phyloP scores from a whole-genome alignment of 2,329 filamentous ascomycete genomes.

The Calonectria pteridis region DNA sequence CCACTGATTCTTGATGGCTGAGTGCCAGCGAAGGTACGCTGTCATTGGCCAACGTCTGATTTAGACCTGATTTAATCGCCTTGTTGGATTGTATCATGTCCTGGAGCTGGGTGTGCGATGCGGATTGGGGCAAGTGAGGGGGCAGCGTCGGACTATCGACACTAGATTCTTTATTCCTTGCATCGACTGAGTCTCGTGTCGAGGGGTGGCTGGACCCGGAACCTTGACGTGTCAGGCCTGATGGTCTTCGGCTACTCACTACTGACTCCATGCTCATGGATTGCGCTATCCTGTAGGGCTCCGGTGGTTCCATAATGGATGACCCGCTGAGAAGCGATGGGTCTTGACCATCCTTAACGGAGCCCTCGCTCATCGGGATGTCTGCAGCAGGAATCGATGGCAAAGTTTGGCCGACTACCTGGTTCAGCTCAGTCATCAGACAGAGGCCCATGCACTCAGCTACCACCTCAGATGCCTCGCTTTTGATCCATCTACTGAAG shows the following conservation, averaged over 20 bases:
- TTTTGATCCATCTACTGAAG: slow-evolving; percentile 81
- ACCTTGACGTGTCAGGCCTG: slow-evolving; percentile 52
- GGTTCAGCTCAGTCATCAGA: slow-evolving; percentile 44
- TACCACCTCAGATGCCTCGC: slow-evolving; percentile 83
- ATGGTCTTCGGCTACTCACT: slow-evolving; percentile 53
- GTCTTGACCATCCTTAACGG: slow-evolving; percentile 51
- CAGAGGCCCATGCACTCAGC: slow-evolving; percentile 83
- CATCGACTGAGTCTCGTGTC: slow-evolving; percentile 53
- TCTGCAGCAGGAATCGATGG: slow-evolving; percentile 37
- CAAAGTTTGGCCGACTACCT: slow-evolving; percentile 40
- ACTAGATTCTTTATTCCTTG: slow-evolving; percentile 51
- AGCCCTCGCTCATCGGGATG: slow-evolving; percentile 45
- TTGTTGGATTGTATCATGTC: slow-evolving; percentile 73
- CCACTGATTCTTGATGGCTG: slow-evolving; percentile 61
- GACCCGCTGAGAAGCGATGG: slow-evolving; percentile 57
- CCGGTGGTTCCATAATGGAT: slow-evolving; percentile 44
- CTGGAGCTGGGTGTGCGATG: slow-evolving; percentile 68
- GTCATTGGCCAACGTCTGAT: slow-evolving; percentile 69
- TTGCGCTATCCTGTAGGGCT: slow-evolving; percentile 67
- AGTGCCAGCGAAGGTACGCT: slow-evolving; percentile 67
- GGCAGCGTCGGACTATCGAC: slow-evolving; percentile 75
- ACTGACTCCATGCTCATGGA: slow-evolving; percentile 62
- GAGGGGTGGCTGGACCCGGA: slow-evolving; percentile 68
- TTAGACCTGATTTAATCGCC: slow-evolving; percentile 66
- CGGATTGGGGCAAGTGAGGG: slow-evolving; percentile 60